These are phyloP conservation scores for Noccaea bulbosa DNA, from an alignment of 345 rosid genomes.

Conservation along the genomic window DNA sequence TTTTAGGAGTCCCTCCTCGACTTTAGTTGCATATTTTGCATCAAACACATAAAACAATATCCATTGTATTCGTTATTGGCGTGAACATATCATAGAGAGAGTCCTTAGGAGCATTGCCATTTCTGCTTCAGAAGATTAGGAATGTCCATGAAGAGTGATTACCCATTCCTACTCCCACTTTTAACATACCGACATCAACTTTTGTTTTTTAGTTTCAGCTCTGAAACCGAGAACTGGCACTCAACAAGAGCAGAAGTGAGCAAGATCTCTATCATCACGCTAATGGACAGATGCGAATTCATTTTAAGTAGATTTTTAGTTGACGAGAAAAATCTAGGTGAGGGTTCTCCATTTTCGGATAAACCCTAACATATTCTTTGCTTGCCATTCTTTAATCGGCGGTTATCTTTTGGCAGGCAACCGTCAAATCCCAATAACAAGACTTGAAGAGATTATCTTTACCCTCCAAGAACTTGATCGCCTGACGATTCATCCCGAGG, in stretches of 20 bases:
- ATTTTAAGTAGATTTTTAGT: constrained; percentile 69
- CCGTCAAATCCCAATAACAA: constrained; percentile 65
- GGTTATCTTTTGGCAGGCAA: constrained; percentile 54
- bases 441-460: constrained; percentile 79
- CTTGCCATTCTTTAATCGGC: neutral
- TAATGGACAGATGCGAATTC: constrained; percentile 74
- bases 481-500: constrained; percentile 66
- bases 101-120: neutral
- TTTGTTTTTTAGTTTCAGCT: constrained; percentile 51
- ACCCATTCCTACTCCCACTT: constrained; percentile 9
- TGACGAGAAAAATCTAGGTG: constrained; percentile 79
- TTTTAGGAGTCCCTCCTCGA: neutral
- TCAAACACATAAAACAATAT: neutral
- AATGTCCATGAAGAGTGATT: constrained; percentile 13
- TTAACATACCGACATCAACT: constrained; percentile 25
- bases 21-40: constrained; percentile 8
- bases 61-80: neutral
- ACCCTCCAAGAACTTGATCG: constrained; percentile 69
- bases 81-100: constrained; percentile 1
- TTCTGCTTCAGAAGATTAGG: constrained; percentile 6
- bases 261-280: constrained; percentile 64
- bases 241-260: constrained; percentile 70
- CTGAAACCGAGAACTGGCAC: constrained; percentile 61
- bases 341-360: constrained; percentile 22
- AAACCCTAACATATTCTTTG: constrained; percentile 8